Evolutionary conservation across 108 stramenopile genomes (phyloP).

Genomic region (Pseudonitzschia multiseries): DNA sequence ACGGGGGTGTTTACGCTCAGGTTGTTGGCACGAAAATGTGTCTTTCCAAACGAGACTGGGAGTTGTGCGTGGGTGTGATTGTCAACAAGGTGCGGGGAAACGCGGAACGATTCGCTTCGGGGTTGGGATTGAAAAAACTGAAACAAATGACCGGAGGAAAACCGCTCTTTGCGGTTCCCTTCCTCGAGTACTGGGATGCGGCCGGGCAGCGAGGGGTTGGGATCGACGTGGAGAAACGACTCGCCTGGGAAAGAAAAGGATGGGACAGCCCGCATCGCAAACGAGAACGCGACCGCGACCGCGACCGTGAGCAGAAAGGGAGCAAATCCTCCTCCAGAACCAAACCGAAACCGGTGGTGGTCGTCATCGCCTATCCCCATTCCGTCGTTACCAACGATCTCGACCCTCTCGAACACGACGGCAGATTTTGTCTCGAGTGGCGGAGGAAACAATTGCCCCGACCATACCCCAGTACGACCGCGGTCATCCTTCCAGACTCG

Average conservation of each 20-base stretch:
- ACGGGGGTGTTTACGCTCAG: slow-evolving; percentile 48
- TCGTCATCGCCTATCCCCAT: slow-evolving; percentile 43
- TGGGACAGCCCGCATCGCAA: neutral
- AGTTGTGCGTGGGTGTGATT: slow-evolving; percentile 37
- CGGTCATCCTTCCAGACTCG: slow-evolving; percentile 40
- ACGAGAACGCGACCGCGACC: neutral
- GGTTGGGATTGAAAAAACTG: slow-evolving; percentile 34
- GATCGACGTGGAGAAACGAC: slow-evolving; percentile 29
- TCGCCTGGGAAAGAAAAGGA: slow-evolving; percentile 22
- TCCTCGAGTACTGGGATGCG: slow-evolving; percentile 22
- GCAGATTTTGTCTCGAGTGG: slow-evolving; percentile 33
- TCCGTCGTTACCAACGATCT: slow-evolving; percentile 36
- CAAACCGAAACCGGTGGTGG: slow-evolving; percentile 26
- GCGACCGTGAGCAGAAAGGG: too few species aligned
- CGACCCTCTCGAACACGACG: slow-evolving; percentile 33
- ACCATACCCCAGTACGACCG: slow-evolving; percentile 32
- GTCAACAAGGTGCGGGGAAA: slow-evolving; percentile 41
- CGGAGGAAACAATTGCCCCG: slow-evolving; percentile 29
- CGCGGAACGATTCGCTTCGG: slow-evolving; percentile 29
- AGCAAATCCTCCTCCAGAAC: neutral
- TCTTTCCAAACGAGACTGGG: slow-evolving; percentile 41
- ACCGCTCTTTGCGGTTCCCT: slow-evolving; percentile 40
- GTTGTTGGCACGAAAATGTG: slow-evolving; percentile 46
- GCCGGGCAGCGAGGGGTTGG: slow-evolving; percentile 38
- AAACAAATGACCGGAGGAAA: slow-evolving; percentile 44